These are phyloP conservation scores for Penicillium cinerascens DNA, from an alignment of 495 filamentous ascomycete genomes.

Conservation along the genomic window DNA sequence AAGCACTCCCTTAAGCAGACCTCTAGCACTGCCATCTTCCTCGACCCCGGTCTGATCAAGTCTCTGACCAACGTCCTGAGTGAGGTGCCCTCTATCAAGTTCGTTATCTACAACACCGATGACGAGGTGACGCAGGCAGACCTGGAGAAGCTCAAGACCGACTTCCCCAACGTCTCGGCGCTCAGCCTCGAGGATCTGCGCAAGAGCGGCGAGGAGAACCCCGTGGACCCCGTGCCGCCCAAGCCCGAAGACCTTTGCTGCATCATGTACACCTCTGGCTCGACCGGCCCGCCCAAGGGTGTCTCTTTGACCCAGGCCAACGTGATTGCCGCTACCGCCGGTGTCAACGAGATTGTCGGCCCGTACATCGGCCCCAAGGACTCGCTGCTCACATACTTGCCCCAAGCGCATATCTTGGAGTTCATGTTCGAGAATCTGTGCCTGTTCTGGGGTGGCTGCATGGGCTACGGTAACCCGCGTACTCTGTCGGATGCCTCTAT, in stretches of 20 bases:
- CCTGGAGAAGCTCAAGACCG: slow-evolving; percentile 72
- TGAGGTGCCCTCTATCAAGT: slow-evolving; percentile 71
- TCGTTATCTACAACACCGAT: slow-evolving; percentile 87
- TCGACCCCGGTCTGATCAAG: slow-evolving; percentile 77
- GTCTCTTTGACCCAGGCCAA: slow-evolving; percentile 86
- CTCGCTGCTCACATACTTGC: slow-evolving; percentile 84
- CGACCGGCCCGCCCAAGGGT: slow-evolving; percentile 95
- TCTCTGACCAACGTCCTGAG: slow-evolving; percentile 79
- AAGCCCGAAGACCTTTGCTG: slow-evolving; percentile 85
- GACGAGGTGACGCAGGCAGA: slow-evolving; percentile 71
- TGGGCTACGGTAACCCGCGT: slow-evolving; percentile 95
- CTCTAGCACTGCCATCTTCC: slow-evolving; percentile 80
- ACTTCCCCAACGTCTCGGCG: slow-evolving; percentile 66
- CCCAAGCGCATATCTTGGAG: slow-evolving; percentile 92
- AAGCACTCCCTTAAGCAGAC: slow-evolving; percentile 90
- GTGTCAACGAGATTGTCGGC: slow-evolving; percentile 81
- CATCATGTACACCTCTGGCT: slow-evolving; percentile 99
- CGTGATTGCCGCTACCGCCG: slow-evolving; percentile 86
- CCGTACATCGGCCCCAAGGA: slow-evolving; percentile 84
- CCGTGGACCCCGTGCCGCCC: slow-evolving; percentile 76
- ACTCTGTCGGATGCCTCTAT: slow-evolving; percentile 88
- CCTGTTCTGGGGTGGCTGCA: slow-evolving; percentile 90
- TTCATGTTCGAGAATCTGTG: slow-evolving; percentile 95
- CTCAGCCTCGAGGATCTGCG: slow-evolving; percentile 81
- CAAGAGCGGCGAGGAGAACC: slow-evolving; percentile 79